A percentile compares a stretch with the other conserved stretches of the same genome.
phyloP scores from a whole-genome alignment of 73 alveolate genomes.

The Paramecium primaurelia region DNA sequence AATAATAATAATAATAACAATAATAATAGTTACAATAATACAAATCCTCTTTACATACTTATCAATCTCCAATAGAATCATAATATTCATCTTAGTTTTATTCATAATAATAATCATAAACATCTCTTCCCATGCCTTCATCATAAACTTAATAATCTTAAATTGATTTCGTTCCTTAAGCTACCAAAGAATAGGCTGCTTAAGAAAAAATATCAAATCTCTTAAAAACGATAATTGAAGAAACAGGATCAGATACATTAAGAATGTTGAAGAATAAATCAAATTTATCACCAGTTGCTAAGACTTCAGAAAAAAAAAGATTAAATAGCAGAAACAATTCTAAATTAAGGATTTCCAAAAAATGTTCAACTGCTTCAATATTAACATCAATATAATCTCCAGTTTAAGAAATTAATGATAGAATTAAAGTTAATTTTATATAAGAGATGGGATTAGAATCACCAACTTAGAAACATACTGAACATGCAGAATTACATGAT shows the following conservation, averaged over 20 bases:
- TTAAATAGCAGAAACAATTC: neutral
- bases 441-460: slow-evolving; percentile 46
- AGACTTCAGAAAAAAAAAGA: neutral
- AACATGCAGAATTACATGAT: slow-evolving; percentile 37
- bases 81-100: neutral
- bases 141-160: neutral
- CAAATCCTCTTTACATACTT: neutral
- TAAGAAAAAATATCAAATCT: neutral
- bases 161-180: neutral
- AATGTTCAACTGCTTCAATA: neutral
- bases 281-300: neutral
- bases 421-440: slow-evolving; percentile 11
- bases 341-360: neutral
- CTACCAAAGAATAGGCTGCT: neutral
- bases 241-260: slow-evolving; percentile 42
- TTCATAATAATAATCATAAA: neutral
- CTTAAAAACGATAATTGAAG: neutral
- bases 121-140: neutral
- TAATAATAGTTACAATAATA: neutral
- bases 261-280: neutral
- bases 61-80: neutral
- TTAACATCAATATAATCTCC: neutral
- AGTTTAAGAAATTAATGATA: slow-evolving; percentile 30
- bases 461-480: slow-evolving; percentile 19
- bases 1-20: neutral